A percentile compares a stretch with the other conserved stretches of the same genome.
These are phyloP conservation scores for Kazachstania kunashirensis DNA, from an alignment of 805 yeast species.

Conservation along the genomic window DNA sequence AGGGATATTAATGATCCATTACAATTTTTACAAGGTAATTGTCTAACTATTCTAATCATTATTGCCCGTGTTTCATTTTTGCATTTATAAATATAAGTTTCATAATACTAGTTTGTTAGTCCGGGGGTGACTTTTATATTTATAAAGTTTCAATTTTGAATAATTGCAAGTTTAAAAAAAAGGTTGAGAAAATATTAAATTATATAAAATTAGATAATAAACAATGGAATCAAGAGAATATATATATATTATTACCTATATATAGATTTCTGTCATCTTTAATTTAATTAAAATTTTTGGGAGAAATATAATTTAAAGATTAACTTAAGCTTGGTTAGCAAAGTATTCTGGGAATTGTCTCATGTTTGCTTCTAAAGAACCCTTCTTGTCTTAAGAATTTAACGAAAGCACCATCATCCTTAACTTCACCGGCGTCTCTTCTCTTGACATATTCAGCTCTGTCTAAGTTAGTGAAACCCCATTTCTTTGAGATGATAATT, in stretches of 20 bases:
- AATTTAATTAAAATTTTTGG: too few species aligned
- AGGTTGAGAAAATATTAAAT: background rate
- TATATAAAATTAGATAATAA: background rate
- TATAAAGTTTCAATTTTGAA: too few species aligned
- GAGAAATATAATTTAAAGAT: background rate
- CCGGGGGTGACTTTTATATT: too few species aligned
- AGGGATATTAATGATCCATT: too few species aligned
- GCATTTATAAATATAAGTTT: background rate
- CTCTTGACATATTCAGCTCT: slow-evolving; percentile 91
- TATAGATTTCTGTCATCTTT: too few species aligned
- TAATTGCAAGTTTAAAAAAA: slow-evolving; percentile 2
- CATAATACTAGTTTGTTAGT: too few species aligned
- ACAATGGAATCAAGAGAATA: background rate
- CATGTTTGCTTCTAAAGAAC: slow-evolving; percentile 87
- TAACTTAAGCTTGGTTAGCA: slow-evolving; percentile 35
- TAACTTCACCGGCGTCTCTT: slow-evolving; percentile 96
- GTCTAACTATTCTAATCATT: too few species aligned
- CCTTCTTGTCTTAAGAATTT: slow-evolving; percentile 94
- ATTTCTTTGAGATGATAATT: slow-evolving; percentile 97
- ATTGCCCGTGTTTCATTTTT: background rate
- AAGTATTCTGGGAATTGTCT: slow-evolving; percentile 85
- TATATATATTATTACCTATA: too few species aligned
- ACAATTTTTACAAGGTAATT: too few species aligned
- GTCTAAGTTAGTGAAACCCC: slow-evolving; percentile 99
- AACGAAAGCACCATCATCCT: slow-evolving; percentile 99